These are phyloP conservation scores for Tetrapisispora namnaoensis DNA, from an alignment of 805 yeast genomes.

Conservation along the genomic window DNA sequence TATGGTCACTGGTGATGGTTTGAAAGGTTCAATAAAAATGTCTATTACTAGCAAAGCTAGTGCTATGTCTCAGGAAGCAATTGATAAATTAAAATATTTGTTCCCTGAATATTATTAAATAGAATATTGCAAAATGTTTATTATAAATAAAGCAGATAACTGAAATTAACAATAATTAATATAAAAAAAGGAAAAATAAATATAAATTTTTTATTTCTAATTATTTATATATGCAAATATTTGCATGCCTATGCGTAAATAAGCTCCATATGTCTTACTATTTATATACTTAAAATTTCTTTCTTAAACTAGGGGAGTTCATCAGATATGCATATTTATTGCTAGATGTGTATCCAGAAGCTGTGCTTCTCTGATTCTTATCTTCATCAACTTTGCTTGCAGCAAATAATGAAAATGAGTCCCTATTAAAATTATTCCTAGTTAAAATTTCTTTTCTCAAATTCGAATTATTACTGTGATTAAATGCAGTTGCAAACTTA, in stretches of 20 bases:
- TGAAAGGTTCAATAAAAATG: conserved; percentile 67
- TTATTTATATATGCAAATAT: conserved; percentile 1
- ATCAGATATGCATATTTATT: conserved; percentile 28
- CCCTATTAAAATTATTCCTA: neutral
- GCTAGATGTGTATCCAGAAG: conserved; percentile 28
- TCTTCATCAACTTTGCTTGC: neutral
- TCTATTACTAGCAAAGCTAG: conserved; percentile 68
- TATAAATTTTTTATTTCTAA: neutral
- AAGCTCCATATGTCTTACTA: neutral
- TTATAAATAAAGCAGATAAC: too few species aligned
- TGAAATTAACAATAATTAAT: neutral
- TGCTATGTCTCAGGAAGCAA: conserved; percentile 62
- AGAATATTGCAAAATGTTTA: neutral
- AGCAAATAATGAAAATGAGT: neutral
- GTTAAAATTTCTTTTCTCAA: conserved; percentile 3
- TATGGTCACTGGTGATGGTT: conserved; percentile 59
- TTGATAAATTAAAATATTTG: conserved; percentile 73
- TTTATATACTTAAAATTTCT: conserved; percentile 4
- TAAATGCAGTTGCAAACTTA: conserved; percentile 19
- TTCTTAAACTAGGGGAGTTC: conserved; percentile 26
- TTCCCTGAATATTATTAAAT: conserved; percentile 86
- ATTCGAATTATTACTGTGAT: conserved; percentile 6
- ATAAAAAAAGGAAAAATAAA: neutral
- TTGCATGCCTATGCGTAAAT: neutral
- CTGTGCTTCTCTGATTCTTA: neutral